A percentile compares a stretch with the other conserved stretches of the same genome.
Evolutionary conservation across 2,329 filamentous ascomycete species (phyloP).

Genomic region (Verticillium nubilum): DNA sequence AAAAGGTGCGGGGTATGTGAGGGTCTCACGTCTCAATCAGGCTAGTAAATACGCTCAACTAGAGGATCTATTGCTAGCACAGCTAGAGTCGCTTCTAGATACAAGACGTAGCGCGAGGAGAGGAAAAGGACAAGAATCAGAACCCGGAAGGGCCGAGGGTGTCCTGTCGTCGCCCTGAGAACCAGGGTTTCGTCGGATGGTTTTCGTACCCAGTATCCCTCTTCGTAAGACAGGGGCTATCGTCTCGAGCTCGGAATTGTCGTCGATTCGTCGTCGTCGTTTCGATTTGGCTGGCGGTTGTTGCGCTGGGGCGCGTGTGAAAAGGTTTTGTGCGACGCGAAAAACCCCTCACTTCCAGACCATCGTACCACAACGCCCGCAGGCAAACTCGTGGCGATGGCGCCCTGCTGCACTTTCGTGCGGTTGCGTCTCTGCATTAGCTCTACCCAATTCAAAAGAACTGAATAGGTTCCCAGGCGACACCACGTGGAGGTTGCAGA

Average conservation of each 20-base stretch:
- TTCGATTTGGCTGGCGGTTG: background rate
- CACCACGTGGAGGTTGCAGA: constrained; percentile 10
- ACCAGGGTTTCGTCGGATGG: background rate
- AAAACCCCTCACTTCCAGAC: background rate
- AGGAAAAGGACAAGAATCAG: too few species aligned
- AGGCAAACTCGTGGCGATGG: background rate
- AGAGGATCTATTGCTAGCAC: too few species aligned
- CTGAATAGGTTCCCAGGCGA: constrained; percentile 5
- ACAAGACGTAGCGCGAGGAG: too few species aligned
- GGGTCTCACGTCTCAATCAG: too few species aligned
- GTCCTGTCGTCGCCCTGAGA: too few species aligned
- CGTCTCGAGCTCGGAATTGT: background rate
- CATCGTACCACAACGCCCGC: background rate
- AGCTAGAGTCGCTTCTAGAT: too few species aligned
- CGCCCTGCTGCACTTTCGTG: background rate
- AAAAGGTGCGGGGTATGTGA: too few species aligned
- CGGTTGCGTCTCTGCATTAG: constrained; percentile 4
- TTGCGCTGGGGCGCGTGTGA: background rate
- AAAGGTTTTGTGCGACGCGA: background rate
- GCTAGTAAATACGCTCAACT: too few species aligned
- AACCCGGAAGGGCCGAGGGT: background rate
- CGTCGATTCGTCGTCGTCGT: background rate
- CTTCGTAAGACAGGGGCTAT: background rate
- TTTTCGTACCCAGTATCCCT: background rate
- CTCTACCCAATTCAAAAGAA: background rate